Evolutionary conservation across 2,329 filamentous ascomycete genomes (phyloP), one percentile per base, ranked within the genome.

Genomic region (Fusarium redolens): DNA sequence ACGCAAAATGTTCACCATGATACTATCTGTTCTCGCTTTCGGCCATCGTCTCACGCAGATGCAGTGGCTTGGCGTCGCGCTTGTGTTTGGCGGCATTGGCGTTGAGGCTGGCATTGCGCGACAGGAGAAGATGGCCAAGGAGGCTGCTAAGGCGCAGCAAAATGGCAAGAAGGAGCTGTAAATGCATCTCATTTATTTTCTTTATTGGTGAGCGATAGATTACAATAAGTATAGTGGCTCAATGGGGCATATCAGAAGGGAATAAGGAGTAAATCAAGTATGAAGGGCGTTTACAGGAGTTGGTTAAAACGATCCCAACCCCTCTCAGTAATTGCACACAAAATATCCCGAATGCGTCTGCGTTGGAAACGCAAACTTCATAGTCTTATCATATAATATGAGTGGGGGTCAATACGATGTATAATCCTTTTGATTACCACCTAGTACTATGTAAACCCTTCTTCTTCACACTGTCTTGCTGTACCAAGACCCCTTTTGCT

Each of bases 1-100:
- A 50, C 89, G 96, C 79, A 99, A 99, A 86, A 99, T 99, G 96
- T 89, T 98, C 81, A 98, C 96, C 75, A 99, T 99, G 96, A 94
- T 98, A 67, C 87, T 98, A 57, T 97, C 94, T 60, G 96, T 99
- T 33, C 86, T 98, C 68, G 95, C 94, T 84, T 99, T 98, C 81
- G 96, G 96, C 33, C 96, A 99, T 82, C 90, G 89, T 71, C 88
- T 99, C 54, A 93, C 90, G 33, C 84, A 86, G n/a, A 97, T 96
- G 88, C 96, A 99, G 84, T 97, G 95, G 93, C 85, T 97, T 11
- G 96, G 96, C 71, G 95, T 99, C 37, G 92, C 89, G 0, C 86
- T 99, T 65, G 96, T 99, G 13, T 99, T 99, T 85, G 95, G 95
- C 31, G 96, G 96, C 57, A 95, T 99, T 79, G 96, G 95, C 35